phyloP scores from a whole-genome alignment of 768 basidiomycete genomes.

The Tricholoma matsutake region DNA sequence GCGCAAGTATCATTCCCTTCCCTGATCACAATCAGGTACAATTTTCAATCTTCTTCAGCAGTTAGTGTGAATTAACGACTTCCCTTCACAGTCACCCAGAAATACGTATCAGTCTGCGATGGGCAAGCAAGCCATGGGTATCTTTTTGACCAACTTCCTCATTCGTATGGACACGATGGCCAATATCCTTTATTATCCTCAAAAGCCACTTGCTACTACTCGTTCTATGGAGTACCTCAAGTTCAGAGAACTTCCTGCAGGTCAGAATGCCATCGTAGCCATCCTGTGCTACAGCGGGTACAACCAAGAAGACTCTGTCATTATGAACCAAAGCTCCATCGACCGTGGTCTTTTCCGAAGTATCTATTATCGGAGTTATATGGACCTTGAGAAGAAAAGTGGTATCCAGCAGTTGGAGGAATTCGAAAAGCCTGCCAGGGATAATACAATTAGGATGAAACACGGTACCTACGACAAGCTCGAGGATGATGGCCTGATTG shows the following conservation, averaged over 20 bases:
- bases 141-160: slow-evolving; percentile 96
- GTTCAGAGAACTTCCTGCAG: slow-evolving; percentile 97
- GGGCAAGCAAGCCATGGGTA: slow-evolving; percentile 99
- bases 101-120: slow-evolving; percentile 99
- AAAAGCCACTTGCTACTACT: slow-evolving; percentile 97
- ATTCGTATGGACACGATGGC: slow-evolving; percentile 99
- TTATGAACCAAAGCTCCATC: slow-evolving; percentile 99
- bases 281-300: slow-evolving; percentile 99
- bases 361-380: slow-evolving; percentile 97
- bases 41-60: slow-evolving; percentile 5
- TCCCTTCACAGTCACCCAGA: slow-evolving; percentile 78
- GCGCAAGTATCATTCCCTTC: slow-evolving; percentile 99
- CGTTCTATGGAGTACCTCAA: slow-evolving; percentile 99
- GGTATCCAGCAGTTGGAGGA: slow-evolving; percentile 91
- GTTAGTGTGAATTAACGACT: slow-evolving; percentile 5
- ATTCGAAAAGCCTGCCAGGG: slow-evolving; percentile 94
- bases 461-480: slow-evolving; percentile 98
- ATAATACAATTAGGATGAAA: slow-evolving; percentile 93
- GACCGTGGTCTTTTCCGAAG: slow-evolving; percentile 98
- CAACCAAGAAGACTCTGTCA: slow-evolving; percentile 99
- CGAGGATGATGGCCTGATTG: slow-evolving; percentile 94
- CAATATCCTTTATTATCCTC: slow-evolving; percentile 98
- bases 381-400: slow-evolving; percentile 97
- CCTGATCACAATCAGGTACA: slow-evolving; percentile 97
- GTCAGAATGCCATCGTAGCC: slow-evolving; percentile 98